Base-by-base conservation (phyloP, 805 yeast genomes). In the Clavispora vitiphila region DNA sequence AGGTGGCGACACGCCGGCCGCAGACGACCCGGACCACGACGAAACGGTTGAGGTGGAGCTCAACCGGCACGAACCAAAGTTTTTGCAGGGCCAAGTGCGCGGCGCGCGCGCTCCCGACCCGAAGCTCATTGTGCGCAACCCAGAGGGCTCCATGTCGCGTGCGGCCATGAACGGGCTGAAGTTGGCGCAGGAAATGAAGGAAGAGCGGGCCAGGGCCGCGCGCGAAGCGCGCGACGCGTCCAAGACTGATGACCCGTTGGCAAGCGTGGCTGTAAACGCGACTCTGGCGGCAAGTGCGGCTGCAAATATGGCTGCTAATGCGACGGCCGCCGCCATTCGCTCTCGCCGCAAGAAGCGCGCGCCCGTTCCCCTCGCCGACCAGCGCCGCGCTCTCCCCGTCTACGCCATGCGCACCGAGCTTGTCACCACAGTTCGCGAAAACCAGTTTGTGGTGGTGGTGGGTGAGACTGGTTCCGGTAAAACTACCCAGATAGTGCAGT, bases 381-480 rank as follows among this genome's bases (percentile, higher is more conserved):
- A 78, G 42, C 59, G 91, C 37, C 65, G 65, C 46, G 56, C 69
- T 1, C 66, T 91, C 27, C 98, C 98, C 0, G 95, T 89, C 0
- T 85, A 69, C 56, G 69, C 80, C 18, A 82, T 78, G 3, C 71
- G 81, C 38, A 67, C 71, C 8, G 71, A 77, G n/a, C 63, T 90
- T 1, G 47, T 90, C 4, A 65, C 72, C 31, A 64, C 82, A 1
- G 78, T 91, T 3, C 57, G 76, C 27, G 86, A 83, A 25, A 86
- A 89, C 57, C 97, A 80, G 56, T 88, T 90, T 0, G 65, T 81
- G n/a, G 75, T 91, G 5, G 77, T 91, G 8, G 85, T 89, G 43
- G 98, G 98, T 46, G 97, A 91, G 58, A 91, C 99, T 0, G 99
- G 80, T 65, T 70, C 75, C 0, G 75, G 75, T 35, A 70, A 70